These are phyloP conservation scores for Russula griseocarnosa DNA, from an alignment of 768 basidiomycete species.

Conservation along the genomic window DNA sequence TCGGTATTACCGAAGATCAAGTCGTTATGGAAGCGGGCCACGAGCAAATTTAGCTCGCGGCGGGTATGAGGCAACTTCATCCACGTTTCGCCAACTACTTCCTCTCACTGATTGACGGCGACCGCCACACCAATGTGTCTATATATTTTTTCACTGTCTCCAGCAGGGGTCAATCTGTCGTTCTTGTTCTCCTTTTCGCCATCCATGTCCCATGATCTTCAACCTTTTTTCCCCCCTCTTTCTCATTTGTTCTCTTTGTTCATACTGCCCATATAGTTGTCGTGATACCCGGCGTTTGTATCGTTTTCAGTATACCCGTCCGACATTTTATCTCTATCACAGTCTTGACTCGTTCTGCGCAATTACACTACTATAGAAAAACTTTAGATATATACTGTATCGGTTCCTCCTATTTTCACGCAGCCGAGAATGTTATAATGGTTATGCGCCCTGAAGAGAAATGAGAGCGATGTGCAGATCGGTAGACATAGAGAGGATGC, in stretches of 20 bases:
- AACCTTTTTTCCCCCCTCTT: too few species aligned
- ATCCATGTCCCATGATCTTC: background rate
- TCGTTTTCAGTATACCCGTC: background rate
- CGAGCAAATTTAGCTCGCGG: conserved; percentile 12
- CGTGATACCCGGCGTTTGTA: background rate
- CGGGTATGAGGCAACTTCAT: conserved; percentile 1
- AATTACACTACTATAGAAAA: background rate
- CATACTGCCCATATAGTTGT: background rate
- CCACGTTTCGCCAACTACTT: background rate
- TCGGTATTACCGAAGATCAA: conserved; percentile 17
- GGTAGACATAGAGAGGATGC: too few species aligned
- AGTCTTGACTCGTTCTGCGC: background rate
- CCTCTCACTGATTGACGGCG: background rate
- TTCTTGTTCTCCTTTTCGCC: background rate
- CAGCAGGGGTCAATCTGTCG: too few species aligned
- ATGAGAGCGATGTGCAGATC: too few species aligned
- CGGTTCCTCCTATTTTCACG: too few species aligned
- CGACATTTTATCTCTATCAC: background rate
- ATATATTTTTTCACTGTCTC: background rate
- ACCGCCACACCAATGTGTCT: background rate
- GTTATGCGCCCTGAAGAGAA: too few species aligned
- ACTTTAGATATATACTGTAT: too few species aligned
- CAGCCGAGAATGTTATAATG: too few species aligned
- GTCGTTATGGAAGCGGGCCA: conserved; percentile 23
- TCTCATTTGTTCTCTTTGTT: background rate